Conservation (phyloP, 805 yeast species). For the Suhomyces pyralidae region DNA sequence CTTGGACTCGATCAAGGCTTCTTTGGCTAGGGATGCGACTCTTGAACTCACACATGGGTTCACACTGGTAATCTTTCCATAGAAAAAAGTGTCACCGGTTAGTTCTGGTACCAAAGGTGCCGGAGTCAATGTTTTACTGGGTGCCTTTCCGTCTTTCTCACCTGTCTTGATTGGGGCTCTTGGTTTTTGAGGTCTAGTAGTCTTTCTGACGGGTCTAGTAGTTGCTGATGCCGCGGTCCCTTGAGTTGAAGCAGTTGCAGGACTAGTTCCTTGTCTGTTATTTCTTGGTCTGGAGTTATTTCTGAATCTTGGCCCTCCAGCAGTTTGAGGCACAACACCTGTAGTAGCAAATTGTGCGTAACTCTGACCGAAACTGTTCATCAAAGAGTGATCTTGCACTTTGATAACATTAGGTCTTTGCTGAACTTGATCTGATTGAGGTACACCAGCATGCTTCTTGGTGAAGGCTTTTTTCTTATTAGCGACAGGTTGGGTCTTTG, state of each 20-base stretch:
- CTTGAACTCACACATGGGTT: slow-evolving; percentile 28
- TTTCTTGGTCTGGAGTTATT: not conserved
- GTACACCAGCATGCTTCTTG: not conserved
- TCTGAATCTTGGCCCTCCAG: slow-evolving; percentile 3
- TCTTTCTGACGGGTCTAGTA: slow-evolving; percentile 4
- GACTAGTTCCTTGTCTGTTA: not conserved
- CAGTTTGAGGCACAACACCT: not conserved
- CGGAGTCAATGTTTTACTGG: slow-evolving; percentile 4
- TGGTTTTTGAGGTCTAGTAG: not conserved
- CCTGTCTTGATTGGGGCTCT: not conserved
- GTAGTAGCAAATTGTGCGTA: slow-evolving; percentile 2
- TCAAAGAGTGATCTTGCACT: slow-evolving; percentile 12
- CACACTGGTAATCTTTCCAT: slow-evolving; percentile 35
- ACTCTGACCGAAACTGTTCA: slow-evolving; percentile 7
- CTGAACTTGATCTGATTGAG: not conserved
- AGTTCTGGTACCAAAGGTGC: slow-evolving; percentile 18
- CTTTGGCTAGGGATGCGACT: slow-evolving; percentile 41
- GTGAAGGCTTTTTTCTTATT: not conserved
- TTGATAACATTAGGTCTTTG: slow-evolving; percentile 4
- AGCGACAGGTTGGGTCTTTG: not conserved
- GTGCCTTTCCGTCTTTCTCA: slow-evolving; percentile 4
- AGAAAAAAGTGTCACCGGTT: slow-evolving; percentile 29
- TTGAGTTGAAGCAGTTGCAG: not conserved
- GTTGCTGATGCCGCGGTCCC: not conserved
- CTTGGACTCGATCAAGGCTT: slow-evolving; percentile 34